Percentiles rank a stretch among this genome's conserved stretches.
Conservation (phyloP, 2,329 filamentous ascomycete species). For the Pseudodiploospora longispora region DNA sequence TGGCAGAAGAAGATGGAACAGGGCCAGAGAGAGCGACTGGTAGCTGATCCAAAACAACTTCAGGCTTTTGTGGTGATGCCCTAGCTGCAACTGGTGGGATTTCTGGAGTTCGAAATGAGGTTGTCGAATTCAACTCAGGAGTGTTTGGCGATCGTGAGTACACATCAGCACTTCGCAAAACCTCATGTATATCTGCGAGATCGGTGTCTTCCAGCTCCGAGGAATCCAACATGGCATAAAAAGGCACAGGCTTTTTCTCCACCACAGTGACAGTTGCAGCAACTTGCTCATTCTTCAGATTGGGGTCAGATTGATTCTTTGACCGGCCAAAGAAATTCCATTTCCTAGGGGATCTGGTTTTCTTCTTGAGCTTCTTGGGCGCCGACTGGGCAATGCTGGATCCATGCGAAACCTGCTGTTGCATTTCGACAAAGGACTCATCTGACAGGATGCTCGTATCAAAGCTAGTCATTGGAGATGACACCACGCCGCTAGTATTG, state of each 20-base stretch:
- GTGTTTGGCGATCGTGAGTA: slow-evolving; percentile 17
- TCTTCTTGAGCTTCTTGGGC: slow-evolving; percentile 49
- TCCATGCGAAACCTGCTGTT: slow-evolving; percentile 26
- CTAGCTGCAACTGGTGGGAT: no score
- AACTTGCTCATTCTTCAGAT: slow-evolving; percentile 29
- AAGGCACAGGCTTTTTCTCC: slow-evolving; percentile 45
- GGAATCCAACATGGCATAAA: slow-evolving; percentile 55
- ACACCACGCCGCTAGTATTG: slow-evolving; percentile 32
- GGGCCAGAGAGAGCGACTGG: no score
- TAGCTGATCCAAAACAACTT: no score
- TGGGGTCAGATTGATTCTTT: slow-evolving; percentile 32
- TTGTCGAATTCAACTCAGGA: neutral
- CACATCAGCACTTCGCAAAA: slow-evolving; percentile 42
- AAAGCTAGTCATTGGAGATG: slow-evolving; percentile 47
- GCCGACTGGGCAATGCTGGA: slow-evolving; percentile 18
- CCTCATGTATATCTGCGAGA: slow-evolving; percentile 30
- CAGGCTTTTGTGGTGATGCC: neutral
- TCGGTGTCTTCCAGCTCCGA: slow-evolving; percentile 46
- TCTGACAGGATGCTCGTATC: slow-evolving; percentile 51
- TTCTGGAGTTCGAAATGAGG: no score
- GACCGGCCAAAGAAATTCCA: slow-evolving; percentile 58
- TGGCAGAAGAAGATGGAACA: neutral
- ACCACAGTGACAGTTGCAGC: slow-evolving; percentile 40
- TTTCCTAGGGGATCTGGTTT: slow-evolving; percentile 46
- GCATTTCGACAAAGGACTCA: slow-evolving; percentile 34